Evolutionary conservation across 2,329 filamentous ascomycete genomes (phyloP).

Genomic region (Colletotrichum navitas): DNA sequence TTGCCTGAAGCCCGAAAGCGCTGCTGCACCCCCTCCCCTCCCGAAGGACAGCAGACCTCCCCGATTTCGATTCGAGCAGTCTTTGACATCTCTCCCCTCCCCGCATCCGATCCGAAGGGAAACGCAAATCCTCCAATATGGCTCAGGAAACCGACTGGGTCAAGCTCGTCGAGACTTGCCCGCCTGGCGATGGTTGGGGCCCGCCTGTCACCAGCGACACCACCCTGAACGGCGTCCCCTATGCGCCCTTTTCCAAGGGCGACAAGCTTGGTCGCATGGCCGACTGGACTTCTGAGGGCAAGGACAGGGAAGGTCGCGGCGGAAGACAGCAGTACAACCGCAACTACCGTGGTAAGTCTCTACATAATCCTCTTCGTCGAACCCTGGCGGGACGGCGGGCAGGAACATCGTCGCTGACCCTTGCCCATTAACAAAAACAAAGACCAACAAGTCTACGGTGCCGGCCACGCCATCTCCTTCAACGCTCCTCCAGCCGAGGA

Average conservation of each 20-base stretch:
- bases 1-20: slow-evolving; percentile 36
- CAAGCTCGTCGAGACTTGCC: slow-evolving; percentile 78
- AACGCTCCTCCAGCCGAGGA: slow-evolving; percentile 93
- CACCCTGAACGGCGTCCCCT: slow-evolving; percentile 93
- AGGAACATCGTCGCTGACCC: slow-evolving; percentile 29
- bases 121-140: slow-evolving; percentile 51
- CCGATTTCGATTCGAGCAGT: slow-evolving; percentile 9
- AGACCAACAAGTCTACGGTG: slow-evolving; percentile 96
- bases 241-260: slow-evolving; percentile 97
- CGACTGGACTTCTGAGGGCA: slow-evolving; percentile 94
- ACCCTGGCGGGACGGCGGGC: background rate
- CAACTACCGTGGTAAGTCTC: slow-evolving; percentile 84
- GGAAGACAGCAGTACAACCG: slow-evolving; percentile 91
- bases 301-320: slow-evolving; percentile 80
- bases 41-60: slow-evolving; percentile 20
- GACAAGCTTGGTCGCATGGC: slow-evolving; percentile 99
- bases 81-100: slow-evolving; percentile 5
- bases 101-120: slow-evolving; percentile 8
- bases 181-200: slow-evolving; percentile 87
- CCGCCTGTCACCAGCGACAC: slow-evolving; percentile 86
- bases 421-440: slow-evolving; percentile 60
- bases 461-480: slow-evolving; percentile 88
- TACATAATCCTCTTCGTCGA: background rate
- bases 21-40: slow-evolving; percentile 30
- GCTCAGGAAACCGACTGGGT: slow-evolving; percentile 68